These are phyloP conservation scores for Recurvomyces mirabilis DNA, from an alignment of 495 filamentous ascomycete genomes.

Conservation along the genomic window DNA sequence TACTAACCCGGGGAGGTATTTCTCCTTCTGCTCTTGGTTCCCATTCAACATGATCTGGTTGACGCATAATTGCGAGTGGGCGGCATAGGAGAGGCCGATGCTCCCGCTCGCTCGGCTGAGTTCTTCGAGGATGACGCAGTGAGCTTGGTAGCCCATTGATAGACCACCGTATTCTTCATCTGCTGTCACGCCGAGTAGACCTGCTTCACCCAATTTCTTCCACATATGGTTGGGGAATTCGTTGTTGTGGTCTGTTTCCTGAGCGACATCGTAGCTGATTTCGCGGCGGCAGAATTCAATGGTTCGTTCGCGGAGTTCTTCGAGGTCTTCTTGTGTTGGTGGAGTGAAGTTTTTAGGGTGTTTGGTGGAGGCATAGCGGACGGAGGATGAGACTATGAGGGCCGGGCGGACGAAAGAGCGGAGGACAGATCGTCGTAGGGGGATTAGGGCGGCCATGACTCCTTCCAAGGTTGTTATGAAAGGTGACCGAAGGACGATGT, in stretches of 20 bases:
- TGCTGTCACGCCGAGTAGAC: conserved; percentile 84
- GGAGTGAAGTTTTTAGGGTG: conserved; percentile 75
- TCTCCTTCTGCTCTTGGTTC: conserved; percentile 60
- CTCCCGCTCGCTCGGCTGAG: conserved; percentile 62
- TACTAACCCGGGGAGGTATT: conserved; percentile 71
- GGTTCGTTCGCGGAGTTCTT: conserved; percentile 78
- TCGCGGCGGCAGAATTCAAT: conserved; percentile 78
- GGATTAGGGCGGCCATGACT: no score
- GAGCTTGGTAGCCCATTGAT: conserved; percentile 91
- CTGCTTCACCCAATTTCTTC: conserved; percentile 84
- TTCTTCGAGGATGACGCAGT: conserved; percentile 95
- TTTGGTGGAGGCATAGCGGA: conserved; percentile 54
- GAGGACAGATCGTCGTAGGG: conserved; percentile 1
- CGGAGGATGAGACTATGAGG: no score
- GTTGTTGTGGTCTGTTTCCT: conserved; percentile 71
- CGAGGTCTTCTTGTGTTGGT: conserved; percentile 62
- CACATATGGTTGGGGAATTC: conserved; percentile 87
- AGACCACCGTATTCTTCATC: conserved; percentile 89
- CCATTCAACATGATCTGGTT: conserved; percentile 94
- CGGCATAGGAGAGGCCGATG: conserved; percentile 86
- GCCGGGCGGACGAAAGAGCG: no score
- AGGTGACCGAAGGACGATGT: no score
- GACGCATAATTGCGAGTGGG: conserved; percentile 91
- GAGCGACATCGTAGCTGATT: conserved; percentile 74
- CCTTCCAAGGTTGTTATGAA: no score